Percentiles rank a stretch among this genome's conserved stretches.
phyloP scores from a whole-genome alignment of 75 land plant genomes.

The Selaginella tamariscina region DNA sequence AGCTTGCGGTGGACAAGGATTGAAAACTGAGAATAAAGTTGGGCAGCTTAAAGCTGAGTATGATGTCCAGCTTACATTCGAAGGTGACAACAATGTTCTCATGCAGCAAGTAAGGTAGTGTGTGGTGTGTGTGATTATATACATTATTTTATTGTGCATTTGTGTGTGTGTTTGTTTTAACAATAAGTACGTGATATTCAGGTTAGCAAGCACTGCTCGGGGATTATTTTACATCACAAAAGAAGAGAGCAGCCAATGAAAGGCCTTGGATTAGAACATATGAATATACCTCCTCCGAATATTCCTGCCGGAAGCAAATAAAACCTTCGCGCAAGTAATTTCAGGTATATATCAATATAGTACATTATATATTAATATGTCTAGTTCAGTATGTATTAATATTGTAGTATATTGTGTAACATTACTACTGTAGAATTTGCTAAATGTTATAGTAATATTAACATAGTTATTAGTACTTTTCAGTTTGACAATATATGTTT shows the following conservation, averaged over 20 bases:
- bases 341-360: neutral
- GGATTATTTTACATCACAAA: conserved; percentile 42
- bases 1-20: conserved; percentile 97
- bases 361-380: no score
- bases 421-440: no score
- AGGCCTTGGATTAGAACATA: conserved; percentile 70
- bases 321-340: neutral
- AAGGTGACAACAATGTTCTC: conserved; percentile 83
- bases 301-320: conserved; percentile 39
- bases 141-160: neutral
- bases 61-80: conserved; percentile 91
- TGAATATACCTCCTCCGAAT: conserved; percentile 55
- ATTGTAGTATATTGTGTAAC: no score
- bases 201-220: conserved; percentile 75
- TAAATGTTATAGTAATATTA: no score
- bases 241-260: conserved; percentile 46
- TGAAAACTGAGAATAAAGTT: conserved; percentile 80
- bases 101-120: conserved; percentile 68
- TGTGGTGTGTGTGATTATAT: neutral
- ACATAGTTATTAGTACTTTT: no score
- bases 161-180: neutral
- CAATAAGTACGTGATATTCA: conserved; percentile 11
- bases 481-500: no score
- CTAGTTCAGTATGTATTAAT: no score
- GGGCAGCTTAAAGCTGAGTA: conserved; percentile 65